phyloP scores from a whole-genome alignment of 176 grass and related monocot species.

The Musa itinerans region DNA sequence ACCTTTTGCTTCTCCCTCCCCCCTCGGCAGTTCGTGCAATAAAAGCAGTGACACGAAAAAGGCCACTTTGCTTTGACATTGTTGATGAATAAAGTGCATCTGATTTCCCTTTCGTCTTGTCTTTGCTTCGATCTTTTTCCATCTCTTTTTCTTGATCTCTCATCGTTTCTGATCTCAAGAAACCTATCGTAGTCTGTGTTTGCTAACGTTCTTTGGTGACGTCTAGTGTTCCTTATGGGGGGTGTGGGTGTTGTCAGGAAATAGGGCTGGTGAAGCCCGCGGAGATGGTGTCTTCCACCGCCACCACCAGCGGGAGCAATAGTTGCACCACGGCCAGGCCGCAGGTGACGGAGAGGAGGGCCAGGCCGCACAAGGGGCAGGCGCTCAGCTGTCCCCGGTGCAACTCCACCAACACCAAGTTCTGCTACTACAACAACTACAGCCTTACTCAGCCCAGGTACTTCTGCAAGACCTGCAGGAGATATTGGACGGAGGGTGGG shows the following conservation, averaged over 20 bases:
- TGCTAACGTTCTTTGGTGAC: background rate
- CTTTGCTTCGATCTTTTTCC: background rate
- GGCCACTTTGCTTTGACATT: background rate
- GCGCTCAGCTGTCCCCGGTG: conserved; percentile 91
- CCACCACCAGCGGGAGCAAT: background rate
- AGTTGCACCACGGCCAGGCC: background rate
- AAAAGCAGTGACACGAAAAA: background rate
- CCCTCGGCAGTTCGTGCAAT: background rate
- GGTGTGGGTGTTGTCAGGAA: background rate
- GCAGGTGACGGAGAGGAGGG: background rate
- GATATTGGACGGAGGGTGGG: conserved; percentile 94
- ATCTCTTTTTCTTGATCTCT: background rate
- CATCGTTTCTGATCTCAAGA: background rate
- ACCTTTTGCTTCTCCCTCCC: background rate
- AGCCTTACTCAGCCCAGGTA: conserved; percentile 92
- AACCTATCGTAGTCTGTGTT: background rate
- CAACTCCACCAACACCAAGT: conserved; percentile 96
- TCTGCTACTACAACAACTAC: conserved; percentile 99
- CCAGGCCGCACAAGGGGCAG: conserved; percentile 23
- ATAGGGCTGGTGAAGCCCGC: conserved; percentile 5
- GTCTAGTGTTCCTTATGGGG: background rate
- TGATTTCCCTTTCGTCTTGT: background rate
- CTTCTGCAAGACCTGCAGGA: conserved; percentile 96
- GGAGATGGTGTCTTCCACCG: background rate
- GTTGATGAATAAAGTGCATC: background rate